Evolutionary conservation across 257 asterid species (phyloP).

Genomic region (Euphrasia confusa): DNA sequence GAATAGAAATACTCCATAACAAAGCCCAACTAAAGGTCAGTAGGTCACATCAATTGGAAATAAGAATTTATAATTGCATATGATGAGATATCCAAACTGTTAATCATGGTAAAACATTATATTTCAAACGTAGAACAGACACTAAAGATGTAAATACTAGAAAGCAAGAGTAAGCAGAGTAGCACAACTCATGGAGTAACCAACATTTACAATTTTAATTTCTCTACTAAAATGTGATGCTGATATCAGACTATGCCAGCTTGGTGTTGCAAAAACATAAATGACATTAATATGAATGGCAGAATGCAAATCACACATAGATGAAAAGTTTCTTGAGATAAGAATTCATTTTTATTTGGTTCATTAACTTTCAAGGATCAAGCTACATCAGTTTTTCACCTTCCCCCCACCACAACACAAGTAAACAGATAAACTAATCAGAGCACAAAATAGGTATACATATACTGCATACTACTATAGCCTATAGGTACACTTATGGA

Average conservation of each 20-base stretch:
- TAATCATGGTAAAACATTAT: conserved; percentile 15
- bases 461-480: not conserved
- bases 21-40: not conserved
- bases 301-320: not conserved
- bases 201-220: not conserved
- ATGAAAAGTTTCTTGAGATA: not conserved
- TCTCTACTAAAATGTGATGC: not conserved
- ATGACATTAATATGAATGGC: not conserved
- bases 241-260: not conserved
- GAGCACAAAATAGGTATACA: not conserved
- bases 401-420: not conserved
- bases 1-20: not conserved
- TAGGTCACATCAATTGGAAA: not conserved
- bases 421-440: not conserved
- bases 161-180: not conserved
- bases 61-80: not conserved
- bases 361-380: conserved; percentile 7
- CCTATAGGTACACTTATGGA: not conserved
- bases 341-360: not conserved
- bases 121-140: not conserved
- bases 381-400: not conserved
- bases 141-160: not conserved
- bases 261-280: conserved; percentile 2
- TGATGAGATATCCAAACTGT: not conserved
- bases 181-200: not conserved